A percentile compares a stretch with the other conserved stretches of the same genome.
phyloP scores from a whole-genome alignment of 768 basidiomycete species.

The Chlorophyllum brunneum region DNA sequence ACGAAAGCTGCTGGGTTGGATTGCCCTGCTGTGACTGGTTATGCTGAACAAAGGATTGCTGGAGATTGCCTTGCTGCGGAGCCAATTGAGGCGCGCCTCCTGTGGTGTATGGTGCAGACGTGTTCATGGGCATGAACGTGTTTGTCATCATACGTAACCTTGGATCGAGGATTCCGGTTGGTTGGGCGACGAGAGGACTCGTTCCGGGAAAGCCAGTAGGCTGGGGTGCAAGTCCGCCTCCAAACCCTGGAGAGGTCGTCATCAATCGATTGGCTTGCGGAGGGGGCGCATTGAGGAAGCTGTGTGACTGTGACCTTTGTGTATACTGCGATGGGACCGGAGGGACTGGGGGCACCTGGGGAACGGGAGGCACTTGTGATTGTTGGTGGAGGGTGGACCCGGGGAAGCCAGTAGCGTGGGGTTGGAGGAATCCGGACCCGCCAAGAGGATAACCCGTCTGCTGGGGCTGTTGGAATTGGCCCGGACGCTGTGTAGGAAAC shows the following conservation, averaged over 20 bases:
- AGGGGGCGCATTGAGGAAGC: constrained; percentile 26
- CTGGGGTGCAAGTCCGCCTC: constrained; percentile 45
- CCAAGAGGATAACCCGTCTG: constrained; percentile 49
- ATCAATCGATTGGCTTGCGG: constrained; percentile 49
- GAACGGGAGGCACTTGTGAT: constrained; percentile 54
- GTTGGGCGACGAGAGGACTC: constrained; percentile 60
- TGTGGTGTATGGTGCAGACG: constrained; percentile 53
- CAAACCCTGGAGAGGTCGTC: constrained; percentile 50
- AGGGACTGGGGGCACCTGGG: constrained; percentile 58
- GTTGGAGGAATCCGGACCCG: constrained; percentile 39
- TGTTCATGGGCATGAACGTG: constrained; percentile 83
- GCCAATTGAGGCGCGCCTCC: constrained; percentile 65
- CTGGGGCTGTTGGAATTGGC: constrained; percentile 56
- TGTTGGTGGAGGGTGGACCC: constrained; percentile 38
- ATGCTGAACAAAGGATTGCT: constrained; percentile 86
- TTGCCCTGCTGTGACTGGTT: constrained; percentile 72
- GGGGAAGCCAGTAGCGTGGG: constrained; percentile 52
- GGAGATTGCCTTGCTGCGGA: constrained; percentile 62
- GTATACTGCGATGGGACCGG: constrained; percentile 55
- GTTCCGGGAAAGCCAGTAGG: constrained; percentile 32
- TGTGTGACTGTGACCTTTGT: constrained; percentile 8
- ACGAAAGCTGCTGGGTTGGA: constrained; percentile 67
- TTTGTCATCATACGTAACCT: constrained; percentile 85
- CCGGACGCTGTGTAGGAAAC: constrained; percentile 37
- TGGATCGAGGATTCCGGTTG: constrained; percentile 81